These are phyloP conservation scores for Pleurostoma richardsiae DNA, from an alignment of 2,329 filamentous ascomycete species.

Conservation along the genomic window DNA sequence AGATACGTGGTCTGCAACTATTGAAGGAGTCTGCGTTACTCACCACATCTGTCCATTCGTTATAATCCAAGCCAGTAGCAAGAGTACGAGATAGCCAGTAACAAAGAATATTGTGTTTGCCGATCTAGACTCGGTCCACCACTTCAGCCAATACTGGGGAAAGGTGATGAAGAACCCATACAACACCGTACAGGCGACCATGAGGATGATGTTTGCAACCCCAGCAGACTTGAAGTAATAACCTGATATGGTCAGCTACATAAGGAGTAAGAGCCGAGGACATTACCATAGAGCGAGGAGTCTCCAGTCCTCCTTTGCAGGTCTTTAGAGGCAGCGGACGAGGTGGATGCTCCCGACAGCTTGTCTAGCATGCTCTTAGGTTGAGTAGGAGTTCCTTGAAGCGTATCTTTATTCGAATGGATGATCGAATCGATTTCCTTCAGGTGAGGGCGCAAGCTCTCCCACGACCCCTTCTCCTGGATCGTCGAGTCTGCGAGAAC, in stretches of 20 bases:
- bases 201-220: conserved; percentile 15
- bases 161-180: conserved; percentile 28
- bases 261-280: too few species aligned
- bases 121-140: conserved; percentile 26
- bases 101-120: conserved; percentile 16
- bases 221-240: conserved; percentile 25
- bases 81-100: conserved; percentile 26
- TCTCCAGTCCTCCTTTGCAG: conserved; percentile 23
- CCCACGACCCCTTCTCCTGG: conserved; percentile 31
- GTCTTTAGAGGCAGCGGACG: conserved; percentile 5
- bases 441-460: conserved; percentile 22
- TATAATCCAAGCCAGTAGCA: conserved; percentile 26
- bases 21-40: conserved; percentile 1
- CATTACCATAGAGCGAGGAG: conserved; percentile 23
- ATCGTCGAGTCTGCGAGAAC: conserved; percentile 28
- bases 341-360: not conserved
- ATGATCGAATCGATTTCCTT: conserved; percentile 27
- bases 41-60: conserved; percentile 29
- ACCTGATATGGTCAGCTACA: conserved; percentile 4
- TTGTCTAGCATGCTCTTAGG: not conserved
- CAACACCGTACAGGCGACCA: conserved; percentile 15
- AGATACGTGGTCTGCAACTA: not conserved
- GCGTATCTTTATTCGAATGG: conserved; percentile 1
- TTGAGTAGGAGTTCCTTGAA: not conserved
- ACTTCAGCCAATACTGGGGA: conserved; percentile 31